A percentile compares a stretch with the other conserved stretches of the same genome.
These are phyloP conservation scores for Candida anglica DNA, from an alignment of 805 yeast genomes.

Conservation along the genomic window DNA sequence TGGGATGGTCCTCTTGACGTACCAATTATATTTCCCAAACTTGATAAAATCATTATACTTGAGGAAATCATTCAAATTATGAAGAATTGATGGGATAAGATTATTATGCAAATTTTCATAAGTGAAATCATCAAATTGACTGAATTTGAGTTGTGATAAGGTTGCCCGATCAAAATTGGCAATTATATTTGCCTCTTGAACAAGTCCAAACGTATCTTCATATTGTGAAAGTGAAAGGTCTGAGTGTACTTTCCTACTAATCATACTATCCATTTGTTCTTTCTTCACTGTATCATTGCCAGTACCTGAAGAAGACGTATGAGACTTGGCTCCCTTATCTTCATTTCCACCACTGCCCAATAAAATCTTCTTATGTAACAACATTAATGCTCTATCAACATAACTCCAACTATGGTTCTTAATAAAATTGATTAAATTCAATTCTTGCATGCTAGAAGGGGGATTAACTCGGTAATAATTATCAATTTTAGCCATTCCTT, in stretches of 20 bases:
- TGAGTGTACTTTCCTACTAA: conserved; percentile 12
- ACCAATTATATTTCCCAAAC: conserved; percentile 58
- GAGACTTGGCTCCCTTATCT: not conserved
- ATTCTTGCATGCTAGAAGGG: conserved; percentile 35
- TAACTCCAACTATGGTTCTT: conserved; percentile 46
- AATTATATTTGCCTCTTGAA: conserved; percentile 36
- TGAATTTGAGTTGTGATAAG: conserved; percentile 32
- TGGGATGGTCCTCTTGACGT: conserved; percentile 56
- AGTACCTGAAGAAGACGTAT: too few species aligned
- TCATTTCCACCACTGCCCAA: conserved; percentile 21
- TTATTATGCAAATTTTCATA: conserved; percentile 51
- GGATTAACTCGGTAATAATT: conserved; percentile 28
- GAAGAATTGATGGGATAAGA: conserved; percentile 53
- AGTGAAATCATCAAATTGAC: conserved; percentile 37
- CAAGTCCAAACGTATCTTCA: conserved; percentile 38
- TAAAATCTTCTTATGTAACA: conserved; percentile 39
- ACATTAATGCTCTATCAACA: conserved; percentile 51
- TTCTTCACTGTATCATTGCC: too few species aligned
- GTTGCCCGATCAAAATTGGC: conserved; percentile 33
- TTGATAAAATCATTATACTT: conserved; percentile 49
- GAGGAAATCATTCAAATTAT: conserved; percentile 52
- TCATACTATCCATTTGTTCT: too few species aligned
- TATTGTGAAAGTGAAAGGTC: conserved; percentile 28
- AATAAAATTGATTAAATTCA: conserved; percentile 46
- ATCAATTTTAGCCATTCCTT: conserved; percentile 40